Evolutionary conservation across 345 rosid species (phyloP), one percentile per base, ranked within the genome.

Genomic region (Hibiscus trionum): DNA sequence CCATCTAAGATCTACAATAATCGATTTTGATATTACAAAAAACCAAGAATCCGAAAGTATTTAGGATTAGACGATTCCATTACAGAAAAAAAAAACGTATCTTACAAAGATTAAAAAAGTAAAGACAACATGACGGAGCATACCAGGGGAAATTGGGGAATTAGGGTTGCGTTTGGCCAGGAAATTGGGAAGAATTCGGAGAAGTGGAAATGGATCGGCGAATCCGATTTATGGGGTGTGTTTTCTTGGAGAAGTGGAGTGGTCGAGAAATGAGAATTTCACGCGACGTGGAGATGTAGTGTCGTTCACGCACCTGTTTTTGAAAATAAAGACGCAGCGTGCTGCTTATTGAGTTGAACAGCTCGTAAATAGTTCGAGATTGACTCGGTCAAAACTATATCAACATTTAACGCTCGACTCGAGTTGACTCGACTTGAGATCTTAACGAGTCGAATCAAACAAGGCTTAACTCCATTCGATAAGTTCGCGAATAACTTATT

Each of bases 1-100:
- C 63, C 75, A 76, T 37, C 26, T 76, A 60, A 76, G 77, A 80
- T 73, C 56, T 64, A 73, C 17, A 29, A 76, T 42, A 53, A 60
- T 8, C 69, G 46, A 50, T 64, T 42, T 73, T 6, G 37, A 69
- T 31, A 56, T n/a, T 26, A 9, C 27, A 49, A 53, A 42, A 11
- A 64, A 19, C 11, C 29, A 65, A 27, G 9, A n/a, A 64, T 11
- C 19, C 19, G 69, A 7, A 42, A 19, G 53, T 42, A 42, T 42
- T 42, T 42, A 42, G 1, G 11, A 42, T 42, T 2, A 42, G 0
- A 42, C 0, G n/a, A 16, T 53, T 64, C 17, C 16, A 37, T 39
- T 10, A 1, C 3, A 9, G 2, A 0, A 14, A 19, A 44, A 47
- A 15, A 8, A 52, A 50, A 3, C 42, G 4, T 16, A 16, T 31